Evolutionary conservation across 2,329 filamentous ascomycete genomes (phyloP).

Genomic region (Cercospora zeae-maydis): DNA sequence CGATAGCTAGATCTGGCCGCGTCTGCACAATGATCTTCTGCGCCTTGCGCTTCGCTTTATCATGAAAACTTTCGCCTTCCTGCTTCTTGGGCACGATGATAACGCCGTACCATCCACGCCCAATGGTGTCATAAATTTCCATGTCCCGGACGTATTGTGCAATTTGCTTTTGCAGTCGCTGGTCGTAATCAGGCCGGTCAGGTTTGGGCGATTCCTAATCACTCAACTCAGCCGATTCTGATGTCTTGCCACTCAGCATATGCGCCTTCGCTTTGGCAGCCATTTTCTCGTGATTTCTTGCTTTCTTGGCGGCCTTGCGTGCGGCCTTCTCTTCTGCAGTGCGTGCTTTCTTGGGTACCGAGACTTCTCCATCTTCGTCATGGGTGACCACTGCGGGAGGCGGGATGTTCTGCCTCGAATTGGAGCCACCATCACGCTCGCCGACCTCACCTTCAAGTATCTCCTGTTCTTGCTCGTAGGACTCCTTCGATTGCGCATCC

Average conservation of each 20-base stretch:
- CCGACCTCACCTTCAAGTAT: conserved; percentile 43
- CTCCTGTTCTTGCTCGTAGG: conserved; percentile 41
- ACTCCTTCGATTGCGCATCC: conserved; percentile 44
- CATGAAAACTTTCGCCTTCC: background rate
- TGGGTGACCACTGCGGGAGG: conserved; percentile 28
- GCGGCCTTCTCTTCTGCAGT: conserved; percentile 48
- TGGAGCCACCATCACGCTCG: conserved; percentile 31
- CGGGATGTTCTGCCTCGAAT: conserved; percentile 35
- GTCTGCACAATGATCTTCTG: background rate
- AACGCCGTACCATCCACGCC: background rate
- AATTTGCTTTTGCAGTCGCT: background rate
- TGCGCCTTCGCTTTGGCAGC: conserved; percentile 16
- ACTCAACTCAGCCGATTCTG: background rate
- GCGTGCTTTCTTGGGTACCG: conserved; percentile 17
- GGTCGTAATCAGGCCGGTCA: background rate
- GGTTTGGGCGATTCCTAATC: background rate
- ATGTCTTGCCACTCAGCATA: background rate
- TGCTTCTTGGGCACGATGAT: conserved; percentile 3
- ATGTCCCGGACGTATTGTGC: background rate
- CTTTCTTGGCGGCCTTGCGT: conserved; percentile 55
- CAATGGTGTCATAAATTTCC: background rate
- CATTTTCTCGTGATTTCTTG: conserved; percentile 47
- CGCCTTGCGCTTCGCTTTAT: background rate
- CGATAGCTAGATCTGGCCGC: background rate
- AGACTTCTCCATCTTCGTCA: conserved; percentile 23